These are phyloP conservation scores for Gynostemma pentaphyllum DNA, from an alignment of 306 rosid genomes.

Conservation along the genomic window DNA sequence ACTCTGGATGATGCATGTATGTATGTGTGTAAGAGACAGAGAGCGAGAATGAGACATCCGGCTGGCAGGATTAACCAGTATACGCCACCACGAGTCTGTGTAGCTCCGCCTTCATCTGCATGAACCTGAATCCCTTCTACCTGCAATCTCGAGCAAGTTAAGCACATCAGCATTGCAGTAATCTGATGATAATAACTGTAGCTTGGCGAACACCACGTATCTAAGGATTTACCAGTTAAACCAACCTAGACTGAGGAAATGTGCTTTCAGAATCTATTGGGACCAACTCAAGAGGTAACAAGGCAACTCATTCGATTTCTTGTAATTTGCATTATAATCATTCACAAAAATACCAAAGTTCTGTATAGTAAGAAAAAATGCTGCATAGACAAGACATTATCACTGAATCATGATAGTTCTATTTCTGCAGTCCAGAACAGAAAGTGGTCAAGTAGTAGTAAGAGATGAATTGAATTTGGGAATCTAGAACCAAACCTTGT, in stretches of 20 bases:
- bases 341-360: neutral
- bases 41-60: conserved; percentile 49
- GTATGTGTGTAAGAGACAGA: neutral
- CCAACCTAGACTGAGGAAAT: neutral
- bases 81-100: conserved; percentile 76
- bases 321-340: neutral
- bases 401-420: no score
- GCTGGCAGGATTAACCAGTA: conserved; percentile 91
- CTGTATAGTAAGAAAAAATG: neutral
- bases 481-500: no score
- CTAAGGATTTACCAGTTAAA: neutral
- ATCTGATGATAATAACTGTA: neutral
- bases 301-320: neutral
- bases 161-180: neutral
- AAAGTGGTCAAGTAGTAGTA: neutral
- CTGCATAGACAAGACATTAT: neutral
- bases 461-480: neutral
- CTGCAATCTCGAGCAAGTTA: conserved; percentile 21
- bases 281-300: neutral
- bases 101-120: conserved; percentile 76
- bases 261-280: neutral
- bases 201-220: neutral
- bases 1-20: neutral
- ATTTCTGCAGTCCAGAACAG: neutral
- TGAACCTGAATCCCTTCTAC: conserved; percentile 87